A percentile compares a stretch with the other conserved stretches of the same genome.
Conservation (phyloP, 2,329 filamentous ascomycete species). For the Trichophyton mentagrophytes region DNA sequence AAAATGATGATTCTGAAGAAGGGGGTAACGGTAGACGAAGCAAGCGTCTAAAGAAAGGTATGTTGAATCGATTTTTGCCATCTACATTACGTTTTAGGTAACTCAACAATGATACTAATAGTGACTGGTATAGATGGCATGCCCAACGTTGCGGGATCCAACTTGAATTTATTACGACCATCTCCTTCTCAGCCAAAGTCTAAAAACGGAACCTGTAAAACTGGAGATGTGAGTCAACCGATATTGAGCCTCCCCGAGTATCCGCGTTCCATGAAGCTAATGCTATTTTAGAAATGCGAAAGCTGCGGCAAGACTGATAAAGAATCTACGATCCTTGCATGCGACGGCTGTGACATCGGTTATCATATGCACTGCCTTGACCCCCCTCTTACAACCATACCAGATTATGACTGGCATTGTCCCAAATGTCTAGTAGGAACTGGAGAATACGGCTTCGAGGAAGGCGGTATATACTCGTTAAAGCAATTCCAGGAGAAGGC, state of each 20-base stretch:
- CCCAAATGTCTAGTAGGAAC: conserved; percentile 89
- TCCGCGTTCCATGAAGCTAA: background rate
- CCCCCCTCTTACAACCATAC: conserved; percentile 62
- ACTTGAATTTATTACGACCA: conserved; percentile 89
- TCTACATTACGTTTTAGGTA: conserved; percentile 12
- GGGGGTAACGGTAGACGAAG: conserved; percentile 62
- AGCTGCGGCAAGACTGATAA: conserved; percentile 72
- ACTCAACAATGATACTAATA: conserved; percentile 13
- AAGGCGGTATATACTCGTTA: conserved; percentile 88
- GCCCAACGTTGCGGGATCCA: conserved; percentile 84
- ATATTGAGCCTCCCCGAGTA: background rate
- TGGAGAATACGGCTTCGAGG: conserved; percentile 93
- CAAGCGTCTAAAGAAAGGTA: conserved; percentile 84
- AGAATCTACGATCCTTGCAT: conserved; percentile 56
- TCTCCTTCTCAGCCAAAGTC: conserved; percentile 49
- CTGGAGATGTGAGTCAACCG: conserved; percentile 41
- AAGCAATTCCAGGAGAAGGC: conserved; percentile 95
- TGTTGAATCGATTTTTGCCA: conserved; percentile 17
- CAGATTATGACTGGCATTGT: conserved; percentile 89
- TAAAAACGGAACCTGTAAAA: conserved; percentile 44
- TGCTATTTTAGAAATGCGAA: conserved; percentile 56
- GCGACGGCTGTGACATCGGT: conserved; percentile 82
- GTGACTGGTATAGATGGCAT: conserved; percentile 28
- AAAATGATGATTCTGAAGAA: conserved; percentile 43
- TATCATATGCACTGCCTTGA: conserved; percentile 85